Conservation (phyloP, 2,329 filamentous ascomycete genomes). For the Trichoderma oligosporum region DNA sequence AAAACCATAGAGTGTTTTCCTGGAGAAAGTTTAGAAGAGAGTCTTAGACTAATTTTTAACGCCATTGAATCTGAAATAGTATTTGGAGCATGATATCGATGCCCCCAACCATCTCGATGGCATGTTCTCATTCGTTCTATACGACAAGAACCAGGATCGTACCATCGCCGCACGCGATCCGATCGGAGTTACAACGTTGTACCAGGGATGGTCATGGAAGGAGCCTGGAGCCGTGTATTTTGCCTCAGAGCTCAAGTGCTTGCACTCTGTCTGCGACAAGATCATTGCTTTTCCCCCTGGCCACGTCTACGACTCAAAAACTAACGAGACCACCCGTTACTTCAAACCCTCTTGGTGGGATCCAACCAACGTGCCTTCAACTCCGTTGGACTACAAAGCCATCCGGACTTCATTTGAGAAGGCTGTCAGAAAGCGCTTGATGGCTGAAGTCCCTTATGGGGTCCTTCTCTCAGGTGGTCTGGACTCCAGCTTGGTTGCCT, state of each 20-base stretch:
- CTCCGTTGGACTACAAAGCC: slow-evolving; percentile 76
- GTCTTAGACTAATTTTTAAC: neutral
- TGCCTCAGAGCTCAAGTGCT: slow-evolving; percentile 91
- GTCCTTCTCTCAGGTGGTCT: slow-evolving; percentile 92
- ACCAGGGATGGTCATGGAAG: slow-evolving; percentile 84
- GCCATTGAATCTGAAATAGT: slow-evolving; percentile 51
- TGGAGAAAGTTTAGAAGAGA: neutral
- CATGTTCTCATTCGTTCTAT: slow-evolving; percentile 99
- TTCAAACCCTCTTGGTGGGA: slow-evolving; percentile 94
- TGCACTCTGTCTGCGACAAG: slow-evolving; percentile 91
- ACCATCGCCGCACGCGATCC: slow-evolving; percentile 92
- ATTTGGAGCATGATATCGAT: slow-evolving; percentile 86
- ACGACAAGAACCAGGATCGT: slow-evolving; percentile 91
- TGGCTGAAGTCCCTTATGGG: slow-evolving; percentile 98
- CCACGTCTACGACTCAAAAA: slow-evolving; percentile 93
- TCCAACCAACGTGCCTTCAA: slow-evolving; percentile 69
- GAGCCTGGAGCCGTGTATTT: slow-evolving; percentile 88
- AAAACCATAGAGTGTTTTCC: no score
- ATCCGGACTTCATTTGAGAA: slow-evolving; percentile 81
- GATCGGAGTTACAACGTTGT: slow-evolving; percentile 95
- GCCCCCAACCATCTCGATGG: slow-evolving; percentile 92
- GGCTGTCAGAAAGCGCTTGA: slow-evolving; percentile 90
- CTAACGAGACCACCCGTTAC: slow-evolving; percentile 78
- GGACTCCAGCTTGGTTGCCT: slow-evolving; percentile 90
- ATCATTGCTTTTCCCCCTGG: slow-evolving; percentile 92